A percentile compares a stretch with the other conserved stretches of the same genome.
These are phyloP conservation scores for Naegleria gruberi DNA, from an alignment of 208 protist genomes.

Conservation along the genomic window DNA sequence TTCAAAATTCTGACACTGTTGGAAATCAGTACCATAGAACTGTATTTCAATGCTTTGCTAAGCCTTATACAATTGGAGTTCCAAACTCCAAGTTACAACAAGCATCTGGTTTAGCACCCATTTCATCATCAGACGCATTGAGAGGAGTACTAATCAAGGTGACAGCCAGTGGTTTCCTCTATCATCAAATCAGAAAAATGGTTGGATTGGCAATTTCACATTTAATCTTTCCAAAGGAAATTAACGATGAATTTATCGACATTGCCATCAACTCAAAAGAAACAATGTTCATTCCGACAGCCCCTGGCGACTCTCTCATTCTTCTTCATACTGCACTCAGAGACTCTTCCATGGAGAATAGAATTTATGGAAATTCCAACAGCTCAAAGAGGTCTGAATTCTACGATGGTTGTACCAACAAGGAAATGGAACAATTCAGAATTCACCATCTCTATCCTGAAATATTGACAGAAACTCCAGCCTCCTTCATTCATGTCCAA, in stretches of 20 bases:
- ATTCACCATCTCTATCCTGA: neutral
- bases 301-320: neutral
- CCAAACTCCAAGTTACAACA: neutral
- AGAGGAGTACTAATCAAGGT: neutral
- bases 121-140: neutral
- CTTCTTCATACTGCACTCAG: neutral
- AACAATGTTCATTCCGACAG: neutral
- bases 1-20: neutral
- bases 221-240: neutral
- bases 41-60: neutral
- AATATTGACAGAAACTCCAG: neutral
- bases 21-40: neutral
- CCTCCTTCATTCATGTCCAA: neutral
- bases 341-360: neutral
- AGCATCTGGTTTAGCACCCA: neutral
- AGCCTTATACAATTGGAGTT: neutral
- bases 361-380: neutral
- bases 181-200: neutral
- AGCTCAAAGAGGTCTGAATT: neutral
- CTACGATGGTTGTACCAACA: neutral
- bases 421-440: neutral
- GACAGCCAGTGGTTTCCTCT: neutral
- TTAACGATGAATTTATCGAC: neutral
- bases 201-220: neutral
- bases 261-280: neutral